These are phyloP conservation scores for Claviceps quebecensis DNA, from an alignment of 2,329 filamentous ascomycete genomes.

Conservation along the genomic window DNA sequence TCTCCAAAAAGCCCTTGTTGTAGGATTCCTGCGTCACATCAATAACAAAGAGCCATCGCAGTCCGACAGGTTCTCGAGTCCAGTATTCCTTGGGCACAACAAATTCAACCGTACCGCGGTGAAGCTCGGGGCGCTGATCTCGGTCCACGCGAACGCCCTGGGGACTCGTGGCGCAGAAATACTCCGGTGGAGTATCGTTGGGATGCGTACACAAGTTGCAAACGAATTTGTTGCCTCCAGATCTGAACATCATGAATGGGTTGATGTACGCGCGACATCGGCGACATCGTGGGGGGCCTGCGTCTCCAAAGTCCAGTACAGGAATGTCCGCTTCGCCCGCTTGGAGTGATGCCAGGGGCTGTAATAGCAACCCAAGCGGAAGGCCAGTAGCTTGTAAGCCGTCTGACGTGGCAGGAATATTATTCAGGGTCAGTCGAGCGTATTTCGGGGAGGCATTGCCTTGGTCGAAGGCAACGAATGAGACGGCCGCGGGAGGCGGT, in stretches of 20 bases:
- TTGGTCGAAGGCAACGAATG: conserved; percentile 90
- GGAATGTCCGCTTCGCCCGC: conserved; percentile 78
- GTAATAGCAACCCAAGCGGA: conserved; percentile 75
- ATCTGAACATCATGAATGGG: conserved; percentile 94
- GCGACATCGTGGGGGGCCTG: conserved; percentile 78
- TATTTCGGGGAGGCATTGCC: conserved; percentile 94
- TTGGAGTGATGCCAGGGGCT: conserved; percentile 73
- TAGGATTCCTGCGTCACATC: conserved; percentile 87
- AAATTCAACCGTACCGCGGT: conserved; percentile 87
- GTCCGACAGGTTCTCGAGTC: conserved; percentile 80
- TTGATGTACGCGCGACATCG: conserved; percentile 96
- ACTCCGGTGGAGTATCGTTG: conserved; percentile 84
- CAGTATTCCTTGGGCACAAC: conserved; percentile 97
- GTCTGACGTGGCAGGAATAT: conserved; percentile 72
- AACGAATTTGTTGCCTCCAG: conserved; percentile 89
- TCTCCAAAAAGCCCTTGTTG: conserved; percentile 80
- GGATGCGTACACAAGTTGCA: conserved; percentile 98
- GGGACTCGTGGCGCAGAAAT: conserved; percentile 82
- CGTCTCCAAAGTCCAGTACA: conserved; percentile 86
- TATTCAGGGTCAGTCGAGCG: conserved; percentile 82
- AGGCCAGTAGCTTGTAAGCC: conserved; percentile 67
- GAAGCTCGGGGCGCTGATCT: conserved; percentile 77
- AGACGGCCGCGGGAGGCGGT: conserved; percentile 74
- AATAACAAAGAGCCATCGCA: conserved; percentile 82
- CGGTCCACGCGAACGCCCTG: conserved; percentile 79